phyloP scores from a whole-genome alignment of 2,329 filamentous ascomycete genomes.

The Fusarium transvaalense region DNA sequence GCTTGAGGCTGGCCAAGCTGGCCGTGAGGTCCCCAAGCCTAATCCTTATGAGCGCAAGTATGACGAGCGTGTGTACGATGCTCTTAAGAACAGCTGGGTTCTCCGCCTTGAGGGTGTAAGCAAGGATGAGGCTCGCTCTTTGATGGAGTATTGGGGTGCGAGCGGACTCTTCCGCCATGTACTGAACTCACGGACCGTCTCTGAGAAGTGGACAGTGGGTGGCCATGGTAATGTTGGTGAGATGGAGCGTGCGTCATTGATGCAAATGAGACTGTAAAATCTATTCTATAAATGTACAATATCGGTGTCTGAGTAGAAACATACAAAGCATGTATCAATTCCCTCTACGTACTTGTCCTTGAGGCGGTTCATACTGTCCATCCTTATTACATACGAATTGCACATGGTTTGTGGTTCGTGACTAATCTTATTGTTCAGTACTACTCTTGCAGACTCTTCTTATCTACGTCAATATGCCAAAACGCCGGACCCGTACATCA shows the following conservation, averaged over 20 bases:
- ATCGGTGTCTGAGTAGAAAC: slow-evolving; percentile 42
- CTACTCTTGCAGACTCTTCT: slow-evolving; percentile 35
- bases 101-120: slow-evolving; percentile 75
- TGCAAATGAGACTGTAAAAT: slow-evolving; percentile 61
- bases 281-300: slow-evolving; percentile 50
- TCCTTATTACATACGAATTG: not conserved
- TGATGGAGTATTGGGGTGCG: slow-evolving; percentile 94
- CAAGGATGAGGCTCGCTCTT: slow-evolving; percentile 78
- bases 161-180: slow-evolving; percentile 81
- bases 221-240: slow-evolving; percentile 87
- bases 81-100: slow-evolving; percentile 63
- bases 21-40: slow-evolving; percentile 54
- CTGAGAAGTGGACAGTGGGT: slow-evolving; percentile 85
- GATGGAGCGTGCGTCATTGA: slow-evolving; percentile 76
- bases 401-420: not conserved
- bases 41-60: slow-evolving; percentile 69
- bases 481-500: slow-evolving; percentile 50
- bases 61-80: slow-evolving; percentile 68
- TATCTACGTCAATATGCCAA: slow-evolving; percentile 48
- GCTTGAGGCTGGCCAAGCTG: slow-evolving; percentile 60
- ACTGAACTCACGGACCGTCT: slow-evolving; percentile 78
- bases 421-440: slow-evolving; percentile 21
- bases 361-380: not conserved
- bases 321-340: slow-evolving; percentile 27
- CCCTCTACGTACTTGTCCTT: slow-evolving; percentile 1